Conservation (phyloP, 305 asterid species). For the Ilex paraguariensis region DNA sequence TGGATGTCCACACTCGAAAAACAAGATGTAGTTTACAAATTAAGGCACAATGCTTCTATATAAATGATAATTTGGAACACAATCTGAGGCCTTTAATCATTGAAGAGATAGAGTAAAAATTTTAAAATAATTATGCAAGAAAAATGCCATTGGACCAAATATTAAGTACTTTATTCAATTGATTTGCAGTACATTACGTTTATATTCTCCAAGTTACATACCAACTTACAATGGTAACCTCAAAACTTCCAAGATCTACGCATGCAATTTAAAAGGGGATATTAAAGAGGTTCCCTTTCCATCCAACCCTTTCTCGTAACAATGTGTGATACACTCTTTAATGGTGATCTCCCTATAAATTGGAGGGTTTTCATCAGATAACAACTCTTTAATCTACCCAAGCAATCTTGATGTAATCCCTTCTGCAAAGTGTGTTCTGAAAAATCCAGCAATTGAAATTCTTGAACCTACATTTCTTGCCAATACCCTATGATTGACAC, state of each 20-base stretch:
- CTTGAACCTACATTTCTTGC: slow-evolving; percentile 14
- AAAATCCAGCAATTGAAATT: slow-evolving; percentile 19
- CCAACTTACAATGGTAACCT: too few relatives aligned
- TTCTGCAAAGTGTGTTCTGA: slow-evolving; percentile 11
- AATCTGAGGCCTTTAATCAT: too few relatives aligned
- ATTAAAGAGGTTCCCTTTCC: neutral
- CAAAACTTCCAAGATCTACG: neutral
- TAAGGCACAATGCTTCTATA: too few relatives aligned
- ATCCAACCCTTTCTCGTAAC: neutral
- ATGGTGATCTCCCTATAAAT: slow-evolving; percentile 8
- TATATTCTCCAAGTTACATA: too few relatives aligned
- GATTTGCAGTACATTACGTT: too few relatives aligned
- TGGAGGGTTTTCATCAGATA: slow-evolving; percentile 24
- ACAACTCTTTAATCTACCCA: slow-evolving; percentile 18
- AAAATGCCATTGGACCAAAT: too few relatives aligned
- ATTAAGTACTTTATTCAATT: too few relatives aligned
- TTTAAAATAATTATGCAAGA: too few relatives aligned
- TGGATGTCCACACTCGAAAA: too few relatives aligned
- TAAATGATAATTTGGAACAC: too few relatives aligned
- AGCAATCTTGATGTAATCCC: slow-evolving; percentile 6
- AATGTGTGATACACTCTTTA: neutral
- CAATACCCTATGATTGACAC: slow-evolving; percentile 13
- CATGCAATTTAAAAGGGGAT: neutral
- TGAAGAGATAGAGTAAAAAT: too few relatives aligned
- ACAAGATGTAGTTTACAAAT: too few relatives aligned